Conservation (phyloP, 257 asterid species). For the Gentiana macrophylla region DNA sequence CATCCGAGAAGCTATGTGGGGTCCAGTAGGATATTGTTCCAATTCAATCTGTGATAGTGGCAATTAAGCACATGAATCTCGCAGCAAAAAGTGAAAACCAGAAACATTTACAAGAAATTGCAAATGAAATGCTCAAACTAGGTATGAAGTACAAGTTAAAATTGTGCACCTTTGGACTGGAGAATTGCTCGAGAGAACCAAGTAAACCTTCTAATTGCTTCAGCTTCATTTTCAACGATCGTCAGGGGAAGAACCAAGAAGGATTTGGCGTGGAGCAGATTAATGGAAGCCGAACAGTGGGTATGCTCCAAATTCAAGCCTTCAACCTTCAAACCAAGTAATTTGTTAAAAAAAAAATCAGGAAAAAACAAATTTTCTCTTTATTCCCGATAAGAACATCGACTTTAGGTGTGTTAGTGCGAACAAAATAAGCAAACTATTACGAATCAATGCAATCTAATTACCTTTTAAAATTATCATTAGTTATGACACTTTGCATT, state of each 20-base stretch:
- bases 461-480: too few relatives aligned
- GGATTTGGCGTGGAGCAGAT: too few relatives aligned
- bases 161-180: slow-evolving; percentile 53
- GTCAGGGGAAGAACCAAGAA: not conserved
- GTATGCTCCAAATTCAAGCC: too few relatives aligned
- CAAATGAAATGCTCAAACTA: not conserved
- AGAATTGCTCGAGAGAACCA: slow-evolving; percentile 68
- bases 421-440: too few relatives aligned
- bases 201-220: slow-evolving; percentile 61
- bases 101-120: not conserved
- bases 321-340: too few relatives aligned
- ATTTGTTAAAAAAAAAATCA: too few relatives aligned
- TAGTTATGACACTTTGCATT: too few relatives aligned
- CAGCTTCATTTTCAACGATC: slow-evolving; percentile 52
- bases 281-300: too few relatives aligned
- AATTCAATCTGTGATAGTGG: slow-evolving; percentile 56
- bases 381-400: too few relatives aligned
- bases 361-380: too few relatives aligned
- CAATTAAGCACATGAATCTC: not conserved
- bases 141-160: not conserved
- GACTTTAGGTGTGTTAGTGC: too few relatives aligned
- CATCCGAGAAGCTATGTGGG: slow-evolving; percentile 95
- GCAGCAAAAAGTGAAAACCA: not conserved
- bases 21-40: slow-evolving; percentile 94
- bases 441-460: too few relatives aligned